Evolutionary conservation across 2,329 filamentous ascomycete species (phyloP), one percentile per base, ranked within the genome.

Genomic region (Arthrobotrys megalospora): DNA sequence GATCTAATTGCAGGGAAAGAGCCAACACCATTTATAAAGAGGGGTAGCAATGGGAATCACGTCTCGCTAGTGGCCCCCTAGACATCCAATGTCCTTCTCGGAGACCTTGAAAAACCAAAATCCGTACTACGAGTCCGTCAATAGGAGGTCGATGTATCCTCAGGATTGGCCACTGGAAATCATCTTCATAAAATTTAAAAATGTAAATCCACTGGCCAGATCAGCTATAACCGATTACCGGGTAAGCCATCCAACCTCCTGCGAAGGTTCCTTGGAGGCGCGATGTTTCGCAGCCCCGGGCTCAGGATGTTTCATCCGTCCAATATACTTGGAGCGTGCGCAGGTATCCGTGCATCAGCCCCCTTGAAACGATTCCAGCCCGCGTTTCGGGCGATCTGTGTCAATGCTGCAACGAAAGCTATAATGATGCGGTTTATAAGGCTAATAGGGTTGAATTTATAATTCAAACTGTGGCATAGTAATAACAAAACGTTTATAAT

Each of bases 311-410:
- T 60, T 60, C 55, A 32, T 58, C 2, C 32, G 0, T 11, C 19
- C 36, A 60, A 60, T 60, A 41, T 60, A 60, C 10, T 24, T n/a
- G 32, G 36, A 36, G 55, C 19, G 12, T n/a, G 36, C n/a, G 36
- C 34, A 28, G 55, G 6, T 43, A 60, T 60, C 55, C 55, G 36
- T 60, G 55, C 55, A 36, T 19, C 34, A 28, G 10, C 3, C 53
- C 55, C 55, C 55, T 60, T 60, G 36, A 60, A 60, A 60, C 55
- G 19, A 28, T 60, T 60, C 55, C 21, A 41, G 24, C 55, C 55
- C 55, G 55, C 36, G 55, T 60, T 60, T 60, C 3, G 5, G 48
- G n/a, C 24, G 55, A 60, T 60, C 36, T 28, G 55, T 60, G 14
- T 60, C 55, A 43, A 60, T 16, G 10, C 36, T 60, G 55, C 34